Conservation (phyloP, 1,284 basidiomycete genomes). For the Puccinia coronata region DNA sequence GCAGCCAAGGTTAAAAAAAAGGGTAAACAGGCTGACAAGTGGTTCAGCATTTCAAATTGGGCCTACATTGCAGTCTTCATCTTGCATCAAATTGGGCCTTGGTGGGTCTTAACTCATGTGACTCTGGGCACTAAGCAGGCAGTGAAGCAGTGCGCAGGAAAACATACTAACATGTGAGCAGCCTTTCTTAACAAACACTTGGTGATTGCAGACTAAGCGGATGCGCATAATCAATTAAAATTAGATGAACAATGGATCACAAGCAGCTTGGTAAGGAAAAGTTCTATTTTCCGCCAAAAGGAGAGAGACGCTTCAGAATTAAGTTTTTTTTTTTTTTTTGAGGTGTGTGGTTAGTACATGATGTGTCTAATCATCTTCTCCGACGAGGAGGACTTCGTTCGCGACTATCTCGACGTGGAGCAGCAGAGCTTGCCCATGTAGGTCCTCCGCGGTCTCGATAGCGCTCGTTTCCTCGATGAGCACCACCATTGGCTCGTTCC, state of each 20-base stretch:
- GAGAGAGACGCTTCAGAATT: background rate
- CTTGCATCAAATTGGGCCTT: no score
- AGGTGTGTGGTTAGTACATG: background rate
- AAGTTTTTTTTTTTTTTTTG: background rate
- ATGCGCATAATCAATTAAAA: background rate
- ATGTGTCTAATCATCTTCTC: background rate
- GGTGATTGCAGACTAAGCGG: background rate
- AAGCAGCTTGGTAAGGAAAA: background rate
- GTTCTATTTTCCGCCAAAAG: background rate
- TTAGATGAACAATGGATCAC: background rate
- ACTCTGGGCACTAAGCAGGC: no score
- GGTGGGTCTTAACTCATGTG: no score
- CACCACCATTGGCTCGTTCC: conserved; percentile 19
- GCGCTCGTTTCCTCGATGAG: conserved; percentile 24
- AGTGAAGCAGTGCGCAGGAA: no score
- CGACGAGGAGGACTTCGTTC: conserved; percentile 25
- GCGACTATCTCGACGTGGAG: conserved; percentile 31
- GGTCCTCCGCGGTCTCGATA: conserved; percentile 22
- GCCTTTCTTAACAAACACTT: no score
- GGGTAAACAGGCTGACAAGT: no score
- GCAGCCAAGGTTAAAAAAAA: no score
- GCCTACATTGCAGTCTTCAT: no score
- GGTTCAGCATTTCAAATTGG: no score
- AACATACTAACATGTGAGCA: no score
- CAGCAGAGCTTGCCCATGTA: conserved; percentile 20